These are phyloP conservation scores for Plasmopara halstedii DNA, from an alignment of 352 stramenopile genomes.

Conservation along the genomic window DNA sequence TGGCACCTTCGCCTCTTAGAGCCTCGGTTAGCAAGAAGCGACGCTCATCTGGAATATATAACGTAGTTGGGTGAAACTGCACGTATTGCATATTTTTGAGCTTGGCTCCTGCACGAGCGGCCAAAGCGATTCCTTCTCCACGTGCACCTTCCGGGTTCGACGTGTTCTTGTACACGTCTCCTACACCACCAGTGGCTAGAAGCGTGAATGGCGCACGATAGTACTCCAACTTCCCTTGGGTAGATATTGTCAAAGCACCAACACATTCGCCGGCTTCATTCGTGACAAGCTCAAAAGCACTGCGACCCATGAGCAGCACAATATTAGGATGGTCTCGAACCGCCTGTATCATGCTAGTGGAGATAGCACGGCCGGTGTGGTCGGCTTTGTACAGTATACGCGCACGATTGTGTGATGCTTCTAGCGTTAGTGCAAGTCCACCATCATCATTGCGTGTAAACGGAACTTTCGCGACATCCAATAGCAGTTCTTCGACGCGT, in stretches of 20 bases:
- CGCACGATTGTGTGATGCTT: constrained; percentile 90
- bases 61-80: constrained; percentile 94
- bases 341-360: constrained; percentile 81
- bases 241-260: constrained; percentile 64
- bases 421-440: constrained; percentile 67
- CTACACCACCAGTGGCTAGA: constrained; percentile 89
- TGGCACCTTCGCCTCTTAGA: constrained; percentile 87
- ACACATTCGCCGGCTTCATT: constrained; percentile 52
- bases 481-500: constrained; percentile 86
- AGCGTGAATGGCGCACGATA: constrained; percentile 82
- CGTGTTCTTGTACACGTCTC: constrained; percentile 92
- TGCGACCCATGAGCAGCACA: constrained; percentile 57
- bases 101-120: constrained; percentile 55
- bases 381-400: constrained; percentile 93
- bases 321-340: constrained; percentile 83
- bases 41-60: constrained; percentile 86
- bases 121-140: constrained; percentile 72
- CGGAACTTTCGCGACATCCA: constrained; percentile 83
- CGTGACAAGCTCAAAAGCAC: constrained; percentile 71
- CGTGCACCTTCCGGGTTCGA: constrained; percentile 87
- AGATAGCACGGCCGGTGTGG: constrained; percentile 91
- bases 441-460: constrained; percentile 79
- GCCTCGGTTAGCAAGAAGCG: constrained; percentile 92
- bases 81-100: constrained; percentile 94
- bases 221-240: constrained; percentile 42